Percentiles rank a stretch among this genome's conserved stretches.
Evolutionary conservation across 129 eudicot species (phyloP).

Genomic region (Centella asiatica): DNA sequence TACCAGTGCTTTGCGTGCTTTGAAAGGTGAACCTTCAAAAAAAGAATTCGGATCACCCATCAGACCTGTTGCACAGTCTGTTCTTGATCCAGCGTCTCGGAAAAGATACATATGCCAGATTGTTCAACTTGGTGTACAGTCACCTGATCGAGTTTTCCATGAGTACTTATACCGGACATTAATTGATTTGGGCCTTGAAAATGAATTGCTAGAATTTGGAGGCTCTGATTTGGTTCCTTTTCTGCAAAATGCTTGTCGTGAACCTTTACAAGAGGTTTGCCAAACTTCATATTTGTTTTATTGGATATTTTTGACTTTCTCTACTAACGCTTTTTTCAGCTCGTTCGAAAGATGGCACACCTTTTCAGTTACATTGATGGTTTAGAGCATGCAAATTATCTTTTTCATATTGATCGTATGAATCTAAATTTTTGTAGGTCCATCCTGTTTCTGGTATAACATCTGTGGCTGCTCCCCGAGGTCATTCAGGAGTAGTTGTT

Average conservation of each 20-base stretch:
- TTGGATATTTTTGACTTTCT: background rate
- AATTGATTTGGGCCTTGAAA: conserved; percentile 80
- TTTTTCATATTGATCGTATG: conserved; percentile 3
- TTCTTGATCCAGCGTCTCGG: conserved; percentile 67
- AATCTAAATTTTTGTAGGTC: conserved; percentile 19
- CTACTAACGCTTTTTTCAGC: background rate
- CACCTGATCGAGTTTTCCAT: conserved; percentile 85
- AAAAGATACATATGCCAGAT: conserved; percentile 86
- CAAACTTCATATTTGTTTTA: background rate
- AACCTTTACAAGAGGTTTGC: conserved; percentile 59
- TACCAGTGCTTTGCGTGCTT: conserved; percentile 58
- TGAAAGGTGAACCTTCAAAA: conserved; percentile 58
- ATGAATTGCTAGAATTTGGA: conserved; percentile 87
- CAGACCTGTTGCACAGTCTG: conserved; percentile 57
- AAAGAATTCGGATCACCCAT: conserved; percentile 85
- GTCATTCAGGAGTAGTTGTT: conserved; percentile 41
- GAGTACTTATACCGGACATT: conserved; percentile 70
- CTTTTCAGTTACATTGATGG: too few species aligned
- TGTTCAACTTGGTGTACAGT: conserved; percentile 92
- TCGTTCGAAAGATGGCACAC: background rate
- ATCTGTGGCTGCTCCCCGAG: conserved; percentile 36
- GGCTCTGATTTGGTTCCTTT: conserved; percentile 91
- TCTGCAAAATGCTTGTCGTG: conserved; percentile 75
- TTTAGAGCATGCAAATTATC: background rate
- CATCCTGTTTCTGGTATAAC: conserved; percentile 37